These are phyloP conservation scores for Prosopis cineraria DNA, from an alignment of 306 rosid species.

Conservation along the genomic window DNA sequence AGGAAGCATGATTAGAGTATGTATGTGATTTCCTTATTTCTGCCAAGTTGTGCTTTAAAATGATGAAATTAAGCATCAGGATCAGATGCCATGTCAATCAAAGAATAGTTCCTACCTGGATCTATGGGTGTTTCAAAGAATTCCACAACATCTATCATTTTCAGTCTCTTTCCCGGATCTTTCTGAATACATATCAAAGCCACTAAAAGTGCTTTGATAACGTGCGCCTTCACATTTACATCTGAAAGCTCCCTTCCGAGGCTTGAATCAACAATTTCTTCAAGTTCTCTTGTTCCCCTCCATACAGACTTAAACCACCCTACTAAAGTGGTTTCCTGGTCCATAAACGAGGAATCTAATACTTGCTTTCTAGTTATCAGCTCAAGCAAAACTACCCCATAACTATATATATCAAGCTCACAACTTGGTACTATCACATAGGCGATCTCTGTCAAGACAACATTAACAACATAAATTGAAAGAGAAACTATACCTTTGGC, in stretches of 20 bases:
- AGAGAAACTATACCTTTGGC: background rate
- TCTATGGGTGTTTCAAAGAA: background rate
- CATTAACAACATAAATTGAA: background rate
- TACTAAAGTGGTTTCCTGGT: background rate
- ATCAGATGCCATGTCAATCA: too few species aligned
- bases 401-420: constrained; percentile 57
- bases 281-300: background rate
- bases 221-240: background rate
- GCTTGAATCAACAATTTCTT: background rate
- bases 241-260: background rate
- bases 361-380: constrained; percentile 44
- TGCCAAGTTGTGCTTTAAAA: too few species aligned
- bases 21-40: too few species aligned
- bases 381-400: constrained; percentile 47
- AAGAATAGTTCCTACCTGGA: background rate
- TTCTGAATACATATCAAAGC: background rate
- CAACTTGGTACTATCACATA: constrained; percentile 28
- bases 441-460: constrained; percentile 39
- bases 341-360: constrained; percentile 42
- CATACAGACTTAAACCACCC: background rate
- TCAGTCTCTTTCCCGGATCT: background rate
- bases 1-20: too few species aligned
- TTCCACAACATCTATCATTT: background rate
- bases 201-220: background rate
- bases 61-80: too few species aligned